Base-by-base conservation (phyloP, 805 yeast genomes). In the Metschnikowia continentalis region DNA sequence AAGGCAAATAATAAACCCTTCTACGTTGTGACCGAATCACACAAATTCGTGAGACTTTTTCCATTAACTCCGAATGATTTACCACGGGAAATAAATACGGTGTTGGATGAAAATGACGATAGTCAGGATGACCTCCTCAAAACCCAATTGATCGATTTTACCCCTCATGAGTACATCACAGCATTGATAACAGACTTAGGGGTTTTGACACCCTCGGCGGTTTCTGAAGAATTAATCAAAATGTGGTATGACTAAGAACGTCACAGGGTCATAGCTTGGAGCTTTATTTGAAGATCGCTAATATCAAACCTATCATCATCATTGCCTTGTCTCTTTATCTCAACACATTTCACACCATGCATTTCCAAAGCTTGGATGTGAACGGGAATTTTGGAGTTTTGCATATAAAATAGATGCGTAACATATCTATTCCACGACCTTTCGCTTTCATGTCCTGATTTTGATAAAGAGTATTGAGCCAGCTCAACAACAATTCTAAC, bases 161-260 rank as follows among this genome's bases (percentile, higher is more conserved):
- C 99, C 0, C 96, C 97, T 11, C 97, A 94, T 69, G 92, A 91
- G 60, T 90, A 85, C 63, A 88, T 94, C 48, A 94, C 99, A 2
- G 98, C 98, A 3, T 78, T 94, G 58, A 90, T 94, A 53, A 92
- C 99, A 3, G 99, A 94, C 67, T 75, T 94, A 56, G 99, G 99
- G 15, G 97, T 94, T 1, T 77, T 94, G 58, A 94, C 99, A 6
- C 97, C 99, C 11, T 86, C 96, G 53, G 98, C 98, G 0, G 99
- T 94, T 19, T 86, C 96, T n/a, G 99, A 94, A 67, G 99, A 94
- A 71, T 79, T 94, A 68, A 94, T 94, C 66, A 94, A 94, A 71
- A 90, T 94, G 83, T 94, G 97, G 97, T 91, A 90, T 63, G 97
- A 91, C 68, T 91, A 67, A 67, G 19, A 3, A 19, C 15, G 20